phyloP scores from a whole-genome alignment of 495 filamentous ascomycete species.

The Trichoderma asperelloides region DNA sequence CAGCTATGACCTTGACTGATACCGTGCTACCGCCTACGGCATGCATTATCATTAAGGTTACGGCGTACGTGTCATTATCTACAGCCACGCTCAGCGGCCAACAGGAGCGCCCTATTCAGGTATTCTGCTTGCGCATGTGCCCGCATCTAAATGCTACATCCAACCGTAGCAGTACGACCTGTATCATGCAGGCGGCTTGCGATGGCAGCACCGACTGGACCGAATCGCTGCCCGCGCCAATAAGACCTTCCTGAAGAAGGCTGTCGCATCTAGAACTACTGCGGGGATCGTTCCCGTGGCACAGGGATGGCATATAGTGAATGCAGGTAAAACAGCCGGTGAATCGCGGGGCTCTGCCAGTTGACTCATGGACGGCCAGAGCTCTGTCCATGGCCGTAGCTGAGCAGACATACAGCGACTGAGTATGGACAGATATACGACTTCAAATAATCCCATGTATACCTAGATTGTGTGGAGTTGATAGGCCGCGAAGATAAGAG shows the following conservation, averaged over 20 bases:
- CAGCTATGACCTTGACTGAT: too few relatives aligned
- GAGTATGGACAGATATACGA: too few relatives aligned
- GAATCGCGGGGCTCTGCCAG: background rate
- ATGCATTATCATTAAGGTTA: background rate
- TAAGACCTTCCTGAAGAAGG: conserved; percentile 2
- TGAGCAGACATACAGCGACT: too few relatives aligned
- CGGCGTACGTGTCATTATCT: background rate
- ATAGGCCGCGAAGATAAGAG: background rate
- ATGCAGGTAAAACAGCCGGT: background rate
- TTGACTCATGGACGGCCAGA: background rate
- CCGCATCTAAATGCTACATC: background rate
- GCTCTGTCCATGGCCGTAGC: too few relatives aligned
- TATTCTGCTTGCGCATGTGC: background rate
- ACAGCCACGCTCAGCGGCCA: background rate
- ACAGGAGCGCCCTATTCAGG: too few relatives aligned
- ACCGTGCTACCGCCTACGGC: too few relatives aligned
- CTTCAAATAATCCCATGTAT: too few relatives aligned
- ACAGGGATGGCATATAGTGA: conserved; percentile 3
- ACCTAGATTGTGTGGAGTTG: too few relatives aligned
- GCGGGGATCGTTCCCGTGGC: conserved; percentile 5
- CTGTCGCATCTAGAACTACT: conserved; percentile 1
- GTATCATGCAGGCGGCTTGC: background rate
- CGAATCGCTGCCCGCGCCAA: background rate
- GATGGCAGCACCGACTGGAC: conserved; percentile 4
- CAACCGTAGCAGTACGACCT: background rate